phyloP scores from a whole-genome alignment of 768 basidiomycete species.

The Sistotremastrum niveocremeum region DNA sequence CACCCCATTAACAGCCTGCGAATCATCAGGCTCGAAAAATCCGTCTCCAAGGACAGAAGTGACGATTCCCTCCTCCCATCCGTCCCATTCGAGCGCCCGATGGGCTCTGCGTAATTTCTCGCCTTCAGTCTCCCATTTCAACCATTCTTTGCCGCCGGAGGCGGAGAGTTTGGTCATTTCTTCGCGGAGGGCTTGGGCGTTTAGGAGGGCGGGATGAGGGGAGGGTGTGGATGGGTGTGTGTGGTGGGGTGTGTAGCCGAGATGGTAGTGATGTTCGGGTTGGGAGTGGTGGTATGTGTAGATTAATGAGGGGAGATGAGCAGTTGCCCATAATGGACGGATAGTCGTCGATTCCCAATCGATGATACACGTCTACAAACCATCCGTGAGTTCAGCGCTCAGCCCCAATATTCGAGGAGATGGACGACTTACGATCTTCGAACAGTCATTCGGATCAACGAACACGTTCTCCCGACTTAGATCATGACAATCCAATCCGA shows the following conservation, averaged over 20 bases:
- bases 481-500: constrained; percentile 77
- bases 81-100: constrained; percentile 78
- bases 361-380: constrained; percentile 62
- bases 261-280: constrained; percentile 7
- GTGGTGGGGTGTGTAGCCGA: constrained; percentile 11
- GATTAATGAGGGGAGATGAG: constrained; percentile 69
- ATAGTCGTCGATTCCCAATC: constrained; percentile 90
- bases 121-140: constrained; percentile 55
- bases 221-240: constrained; percentile 4
- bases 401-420: not conserved
- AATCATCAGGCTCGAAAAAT: constrained; percentile 1
- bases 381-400: constrained; percentile 4
- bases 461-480: constrained; percentile 77
- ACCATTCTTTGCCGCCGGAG: constrained; percentile 53
- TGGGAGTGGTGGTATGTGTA: constrained; percentile 31
- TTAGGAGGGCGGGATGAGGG: constrained; percentile 3
- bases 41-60: constrained; percentile 49
- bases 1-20: not conserved
- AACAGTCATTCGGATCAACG: constrained; percentile 53
- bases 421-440: constrained; percentile 48
- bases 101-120: constrained; percentile 61
- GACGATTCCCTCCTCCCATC: constrained; percentile 79
- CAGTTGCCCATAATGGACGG: constrained; percentile 73
- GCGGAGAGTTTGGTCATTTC: constrained; percentile 14
- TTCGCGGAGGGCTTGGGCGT: constrained; percentile 5